These are phyloP conservation scores for Calycina marina DNA, from an alignment of 2,329 filamentous ascomycete genomes.

Conservation along the genomic window DNA sequence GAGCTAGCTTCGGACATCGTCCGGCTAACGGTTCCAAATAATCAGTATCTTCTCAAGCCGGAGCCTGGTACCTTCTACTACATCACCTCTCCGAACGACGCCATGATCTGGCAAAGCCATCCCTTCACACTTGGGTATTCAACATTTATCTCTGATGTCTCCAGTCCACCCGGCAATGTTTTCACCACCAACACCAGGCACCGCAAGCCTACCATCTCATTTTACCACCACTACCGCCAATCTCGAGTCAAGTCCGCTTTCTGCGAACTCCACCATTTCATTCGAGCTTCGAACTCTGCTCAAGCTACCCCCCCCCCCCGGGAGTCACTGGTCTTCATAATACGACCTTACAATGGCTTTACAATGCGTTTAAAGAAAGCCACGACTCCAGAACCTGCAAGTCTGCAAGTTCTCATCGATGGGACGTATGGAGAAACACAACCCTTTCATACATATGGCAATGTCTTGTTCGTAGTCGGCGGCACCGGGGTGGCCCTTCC, in stretches of 20 bases:
- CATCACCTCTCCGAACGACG: conserved; percentile 27
- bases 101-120: conserved; percentile 34
- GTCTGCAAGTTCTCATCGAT: conserved; percentile 27
- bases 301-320: background rate
- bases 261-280: too few species aligned
- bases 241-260: background rate
- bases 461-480: conserved; percentile 29
- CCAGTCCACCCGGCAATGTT: conserved; percentile 8
- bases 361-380: background rate
- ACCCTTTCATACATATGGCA: conserved; percentile 26
- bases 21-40: conserved; percentile 23
- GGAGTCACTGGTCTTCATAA: background rate
- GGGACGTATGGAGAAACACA: conserved; percentile 30
- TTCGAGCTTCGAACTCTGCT: background rate
- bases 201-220: background rate
- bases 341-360: background rate
- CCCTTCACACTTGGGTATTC: conserved; percentile 28
- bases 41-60: conserved; percentile 23
- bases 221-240: too few species aligned
- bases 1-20: conserved; percentile 26
- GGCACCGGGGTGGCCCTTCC: conserved; percentile 31
- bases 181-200: background rate
- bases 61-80: conserved; percentile 31
- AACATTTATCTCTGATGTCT: background rate
- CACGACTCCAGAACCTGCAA: conserved; percentile 1